phyloP scores from a whole-genome alignment of 2,329 filamentous ascomycete genomes.

The Monosporascus sp. region DNA sequence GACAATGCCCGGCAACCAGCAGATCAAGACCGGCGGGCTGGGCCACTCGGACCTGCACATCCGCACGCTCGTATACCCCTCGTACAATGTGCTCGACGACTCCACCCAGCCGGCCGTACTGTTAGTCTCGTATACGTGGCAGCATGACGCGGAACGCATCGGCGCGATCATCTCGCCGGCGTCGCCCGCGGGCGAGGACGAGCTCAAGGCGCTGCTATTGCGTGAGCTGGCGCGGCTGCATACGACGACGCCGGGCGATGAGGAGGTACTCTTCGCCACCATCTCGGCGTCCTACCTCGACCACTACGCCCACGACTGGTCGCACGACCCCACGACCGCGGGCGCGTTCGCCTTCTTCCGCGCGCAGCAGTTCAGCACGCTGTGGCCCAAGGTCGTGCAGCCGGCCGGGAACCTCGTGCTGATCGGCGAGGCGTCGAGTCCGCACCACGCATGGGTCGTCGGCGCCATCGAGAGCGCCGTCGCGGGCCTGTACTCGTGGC shows the following conservation, averaged over 20 bases:
- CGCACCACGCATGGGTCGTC: slow-evolving; percentile 29
- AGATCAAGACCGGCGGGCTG: slow-evolving; percentile 23
- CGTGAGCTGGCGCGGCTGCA: slow-evolving; percentile 25
- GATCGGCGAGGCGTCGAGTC: slow-evolving; percentile 24
- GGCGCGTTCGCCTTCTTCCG: slow-evolving; percentile 30
- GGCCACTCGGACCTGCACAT: slow-evolving; percentile 26
- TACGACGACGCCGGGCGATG: not conserved
- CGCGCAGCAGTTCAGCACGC: slow-evolving; percentile 25
- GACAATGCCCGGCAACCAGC: slow-evolving; percentile 3
- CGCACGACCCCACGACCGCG: slow-evolving; percentile 18
- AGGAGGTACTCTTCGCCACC: not conserved
- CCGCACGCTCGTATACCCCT: slow-evolving; percentile 30
- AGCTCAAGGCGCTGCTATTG: slow-evolving; percentile 22
- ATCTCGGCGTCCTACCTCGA: slow-evolving; percentile 10
- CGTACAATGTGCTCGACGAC: slow-evolving; percentile 25
- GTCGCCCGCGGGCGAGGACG: slow-evolving; percentile 7
- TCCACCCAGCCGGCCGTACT: slow-evolving; percentile 23
- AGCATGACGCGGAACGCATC: slow-evolving; percentile 29
- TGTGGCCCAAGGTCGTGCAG: slow-evolving; percentile 20
- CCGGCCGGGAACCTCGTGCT: slow-evolving; percentile 21
- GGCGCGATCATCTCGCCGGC: slow-evolving; percentile 16
- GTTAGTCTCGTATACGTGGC: slow-evolving; percentile 31
- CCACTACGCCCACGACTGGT: slow-evolving; percentile 27
- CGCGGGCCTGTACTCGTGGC: too few species aligned
- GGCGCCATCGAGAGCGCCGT: slow-evolving; percentile 25